These are phyloP conservation scores for Spergularia bocconei DNA, from an alignment of 148 eudicot genomes.

Conservation along the genomic window DNA sequence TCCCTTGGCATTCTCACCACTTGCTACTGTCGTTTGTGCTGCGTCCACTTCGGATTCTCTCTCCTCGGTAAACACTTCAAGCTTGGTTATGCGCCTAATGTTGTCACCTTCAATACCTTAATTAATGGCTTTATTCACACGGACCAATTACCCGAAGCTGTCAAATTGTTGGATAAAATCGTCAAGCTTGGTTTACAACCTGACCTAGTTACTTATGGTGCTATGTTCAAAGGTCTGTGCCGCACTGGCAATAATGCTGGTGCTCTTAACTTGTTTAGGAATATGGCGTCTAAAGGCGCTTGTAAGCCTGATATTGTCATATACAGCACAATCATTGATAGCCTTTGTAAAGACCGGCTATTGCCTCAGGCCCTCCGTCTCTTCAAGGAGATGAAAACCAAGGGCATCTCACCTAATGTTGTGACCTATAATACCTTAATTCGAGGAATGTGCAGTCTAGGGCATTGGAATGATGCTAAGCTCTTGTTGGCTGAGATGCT, in stretches of 20 bases:
- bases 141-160: not conserved
- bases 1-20: not conserved
- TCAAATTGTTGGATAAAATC: not conserved
- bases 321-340: not conserved
- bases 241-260: not conserved
- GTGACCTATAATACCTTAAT: conserved; percentile 10
- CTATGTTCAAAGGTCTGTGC: not conserved
- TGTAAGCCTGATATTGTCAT: conserved; percentile 6
- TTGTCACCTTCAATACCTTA: not conserved
- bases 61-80: not conserved
- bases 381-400: conserved; percentile 9
- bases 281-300: not conserved
- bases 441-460: conserved; percentile 15
- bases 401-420: not conserved
- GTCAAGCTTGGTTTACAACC: conserved; percentile 2
- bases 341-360: conserved; percentile 1
- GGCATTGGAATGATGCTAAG: conserved; percentile 15
- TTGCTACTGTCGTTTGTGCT: not conserved
- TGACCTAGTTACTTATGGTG: not conserved
- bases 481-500: conserved; percentile 1
- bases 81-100: not conserved
- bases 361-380: conserved; percentile 1
- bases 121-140: not conserved
- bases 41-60: not conserved
- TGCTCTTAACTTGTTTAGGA: not conserved